Evolutionary conservation across 2,329 filamentous ascomycete species (phyloP), one percentile per base, ranked within the genome.

Genomic region (Chaetoscypha palmicola): DNA sequence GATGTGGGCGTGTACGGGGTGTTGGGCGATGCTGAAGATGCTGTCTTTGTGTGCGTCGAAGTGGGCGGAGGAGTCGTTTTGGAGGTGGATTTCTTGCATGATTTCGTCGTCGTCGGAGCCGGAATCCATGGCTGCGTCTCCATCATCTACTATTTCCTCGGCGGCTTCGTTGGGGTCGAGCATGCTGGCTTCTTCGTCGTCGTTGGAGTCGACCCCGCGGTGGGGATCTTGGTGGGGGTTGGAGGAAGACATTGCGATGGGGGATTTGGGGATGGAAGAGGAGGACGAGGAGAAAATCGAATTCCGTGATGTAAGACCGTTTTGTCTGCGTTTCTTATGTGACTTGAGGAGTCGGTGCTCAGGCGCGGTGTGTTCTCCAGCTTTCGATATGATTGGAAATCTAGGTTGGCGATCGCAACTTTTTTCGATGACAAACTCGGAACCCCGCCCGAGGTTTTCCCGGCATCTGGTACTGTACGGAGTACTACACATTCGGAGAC

Each of bases 11-110:
- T 85, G 74, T 5, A 80, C 70, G 3, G 92, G 92, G 64, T 98
- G 92, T 63, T 95, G 88, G 14, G 91, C 88, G 63, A 98, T 92
- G 66, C 86, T 81, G 71, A 96, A 98, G 60, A 98, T 85, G 48
- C 84, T 90, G 73, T 96, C 89, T 56, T 81, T 84, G 70, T 96
- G 88, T 26, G 69, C 66, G 70, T 97, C 92, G 61, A 97, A 96
- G 71, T 94, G 91, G 48, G 88, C 91, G 54, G 83, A 73, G 53
- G 88, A 94, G 72, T 98, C 91, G 72, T 97, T 98, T 51, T 92
- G 79, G 5, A 97, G 73, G 32, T 78, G 68, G 32, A 96, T 79
- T 63, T 92, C 87, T 63, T 83, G 69, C 45, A 71, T 60, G 40
- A 71, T 65, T 55, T 81, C 75, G 21, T 71, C 68, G 34, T 73